A percentile compares a stretch with the other conserved stretches of the same genome.
phyloP scores from a whole-genome alignment of 2,329 filamentous ascomycete species.

The Calonectria montana region DNA sequence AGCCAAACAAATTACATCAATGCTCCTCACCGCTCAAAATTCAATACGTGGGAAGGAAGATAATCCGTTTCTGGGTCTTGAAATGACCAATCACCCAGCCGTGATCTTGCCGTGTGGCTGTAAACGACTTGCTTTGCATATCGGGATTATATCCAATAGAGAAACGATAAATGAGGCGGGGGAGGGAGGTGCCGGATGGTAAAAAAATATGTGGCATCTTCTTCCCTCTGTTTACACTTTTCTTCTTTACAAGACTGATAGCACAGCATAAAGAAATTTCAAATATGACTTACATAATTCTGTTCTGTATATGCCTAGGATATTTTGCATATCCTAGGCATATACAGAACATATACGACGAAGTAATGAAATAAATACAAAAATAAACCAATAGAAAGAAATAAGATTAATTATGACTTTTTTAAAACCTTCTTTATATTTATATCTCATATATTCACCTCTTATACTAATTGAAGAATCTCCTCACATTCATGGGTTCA shows the following conservation, averaged over 20 bases:
- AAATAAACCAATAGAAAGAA: too few relatives aligned
- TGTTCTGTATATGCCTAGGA: too few relatives aligned
- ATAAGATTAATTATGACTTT: too few relatives aligned
- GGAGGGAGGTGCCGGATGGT: neutral
- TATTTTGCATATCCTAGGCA: too few relatives aligned
- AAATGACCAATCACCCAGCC: neutral
- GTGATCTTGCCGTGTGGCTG: neutral
- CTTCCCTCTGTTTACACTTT: too few relatives aligned
- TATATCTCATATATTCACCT: too few relatives aligned
- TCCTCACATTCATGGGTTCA: neutral
- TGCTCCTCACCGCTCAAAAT: neutral
- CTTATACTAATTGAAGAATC: neutral
- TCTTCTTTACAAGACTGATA: too few relatives aligned
- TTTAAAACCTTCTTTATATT: neutral
- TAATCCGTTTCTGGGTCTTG: neutral
- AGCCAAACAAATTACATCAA: neutral
- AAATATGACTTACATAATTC: too few relatives aligned
- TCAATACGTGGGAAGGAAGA: neutral
- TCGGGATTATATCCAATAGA: neutral
- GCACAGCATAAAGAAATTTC: too few relatives aligned
- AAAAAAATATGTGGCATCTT: too few relatives aligned
- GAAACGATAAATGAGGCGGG: neutral
- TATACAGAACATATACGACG: too few relatives aligned
- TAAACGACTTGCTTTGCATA: neutral
- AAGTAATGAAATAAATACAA: too few relatives aligned